Conservation (phyloP, 2,329 filamentous ascomycete species). For the Phialocephala sp. region DNA sequence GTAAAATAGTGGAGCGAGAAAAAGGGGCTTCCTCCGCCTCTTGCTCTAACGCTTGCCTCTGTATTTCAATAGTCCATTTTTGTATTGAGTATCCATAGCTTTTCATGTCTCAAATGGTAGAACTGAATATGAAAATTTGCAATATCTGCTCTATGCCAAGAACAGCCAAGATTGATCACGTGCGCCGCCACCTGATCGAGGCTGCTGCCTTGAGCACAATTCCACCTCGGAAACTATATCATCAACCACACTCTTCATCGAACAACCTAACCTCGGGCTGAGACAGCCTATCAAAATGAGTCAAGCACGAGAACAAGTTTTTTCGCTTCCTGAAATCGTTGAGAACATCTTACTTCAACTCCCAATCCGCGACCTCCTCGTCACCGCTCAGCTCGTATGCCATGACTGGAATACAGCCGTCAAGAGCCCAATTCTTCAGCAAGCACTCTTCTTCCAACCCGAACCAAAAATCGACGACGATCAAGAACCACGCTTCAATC, state of each 20-base stretch:
- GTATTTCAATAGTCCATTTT: neutral
- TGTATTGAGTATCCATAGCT: neutral
- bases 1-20: neutral
- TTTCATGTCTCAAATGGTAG: no score
- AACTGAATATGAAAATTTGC: neutral
- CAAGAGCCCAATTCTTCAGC: slow-evolving; percentile 3
- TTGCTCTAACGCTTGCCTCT: neutral
- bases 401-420: slow-evolving; percentile 18
- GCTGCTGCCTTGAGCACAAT: neutral
- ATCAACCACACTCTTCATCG: neutral
- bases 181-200: neutral
- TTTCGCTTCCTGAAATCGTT: slow-evolving; percentile 22
- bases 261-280: neutral
- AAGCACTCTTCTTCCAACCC: slow-evolving; percentile 24
- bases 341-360: slow-evolving; percentile 25
- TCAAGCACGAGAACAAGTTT: slow-evolving; percentile 10
- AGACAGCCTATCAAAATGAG: neutral
- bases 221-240: neutral
- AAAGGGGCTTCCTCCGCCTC: neutral
- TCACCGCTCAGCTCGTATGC: slow-evolving; percentile 23
- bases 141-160: neutral
- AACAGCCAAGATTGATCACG: neutral
- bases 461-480: neutral
- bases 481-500: slow-evolving; percentile 16
- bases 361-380: slow-evolving; percentile 21